These are phyloP conservation scores for Crucibulum laeve DNA, from an alignment of 768 basidiomycete species.

Conservation along the genomic window DNA sequence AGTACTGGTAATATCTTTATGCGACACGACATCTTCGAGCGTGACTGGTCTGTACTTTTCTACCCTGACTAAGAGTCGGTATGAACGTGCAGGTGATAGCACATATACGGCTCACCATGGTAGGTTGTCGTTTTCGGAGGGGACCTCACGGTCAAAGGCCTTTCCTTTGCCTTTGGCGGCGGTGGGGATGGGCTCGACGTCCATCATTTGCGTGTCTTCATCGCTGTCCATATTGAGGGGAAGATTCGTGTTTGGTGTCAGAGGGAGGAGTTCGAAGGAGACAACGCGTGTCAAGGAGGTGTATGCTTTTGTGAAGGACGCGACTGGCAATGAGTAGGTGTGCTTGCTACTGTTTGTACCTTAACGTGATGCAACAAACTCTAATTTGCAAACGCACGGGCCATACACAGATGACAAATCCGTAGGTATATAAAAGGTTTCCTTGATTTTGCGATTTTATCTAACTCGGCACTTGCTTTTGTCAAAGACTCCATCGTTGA, in stretches of 20 bases:
- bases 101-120: constrained; percentile 63
- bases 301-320: constrained; percentile 7
- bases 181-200: constrained; percentile 32
- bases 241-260: constrained; percentile 6
- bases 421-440: constrained; percentile 16
- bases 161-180: constrained; percentile 72
- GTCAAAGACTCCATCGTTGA: constrained; percentile 91
- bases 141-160: constrained; percentile 35
- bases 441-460: constrained; percentile 13
- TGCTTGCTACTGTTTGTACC: constrained; percentile 9
- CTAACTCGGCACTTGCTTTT: constrained; percentile 57
- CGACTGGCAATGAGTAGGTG: constrained; percentile 10
- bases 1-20: constrained; percentile 91
- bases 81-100: constrained; percentile 3
- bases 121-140: constrained; percentile 59
- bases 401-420: constrained; percentile 42
- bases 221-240: constrained; percentile 58
- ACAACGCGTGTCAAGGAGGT: constrained; percentile 1
- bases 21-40: constrained; percentile 92
- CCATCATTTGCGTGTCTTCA: constrained; percentile 48
- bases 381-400: constrained; percentile 31
- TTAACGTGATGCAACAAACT: constrained; percentile 16
- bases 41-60: constrained; percentile 95
- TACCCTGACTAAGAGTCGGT: constrained; percentile 57
- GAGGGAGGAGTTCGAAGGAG: not conserved